phyloP scores from a whole-genome alignment of 1,139 yeast species.

The Blastobotrys capitulatus region DNA sequence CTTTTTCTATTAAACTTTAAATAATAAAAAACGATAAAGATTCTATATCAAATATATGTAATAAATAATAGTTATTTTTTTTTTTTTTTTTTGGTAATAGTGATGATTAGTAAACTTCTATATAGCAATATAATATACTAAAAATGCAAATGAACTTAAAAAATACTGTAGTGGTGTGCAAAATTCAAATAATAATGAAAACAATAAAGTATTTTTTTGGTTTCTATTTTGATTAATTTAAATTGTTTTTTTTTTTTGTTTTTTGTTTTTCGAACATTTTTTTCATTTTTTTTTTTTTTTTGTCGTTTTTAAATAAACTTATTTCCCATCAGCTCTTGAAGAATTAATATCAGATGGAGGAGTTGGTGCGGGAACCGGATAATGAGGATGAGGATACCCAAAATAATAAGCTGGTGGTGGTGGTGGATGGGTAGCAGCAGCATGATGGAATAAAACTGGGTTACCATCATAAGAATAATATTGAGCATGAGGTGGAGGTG shows the following conservation, averaged over 20 bases:
- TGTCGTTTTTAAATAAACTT: not conserved
- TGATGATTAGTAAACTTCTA: not conserved
- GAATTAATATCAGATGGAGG: not conserved
- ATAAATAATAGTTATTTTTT: too few species aligned
- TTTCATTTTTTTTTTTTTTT: not conserved
- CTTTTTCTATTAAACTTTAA: too few species aligned
- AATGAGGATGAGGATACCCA: slow-evolving; percentile 7
- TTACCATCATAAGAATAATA: slow-evolving; percentile 4
- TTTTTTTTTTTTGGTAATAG: too few species aligned
- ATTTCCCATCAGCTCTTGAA: not conserved
- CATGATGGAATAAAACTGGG: not conserved
- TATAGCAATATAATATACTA: not conserved
- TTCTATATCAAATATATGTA: too few species aligned
- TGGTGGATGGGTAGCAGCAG: slow-evolving; percentile 3
- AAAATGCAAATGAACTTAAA: not conserved
- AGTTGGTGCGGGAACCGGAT: slow-evolving; percentile 10
- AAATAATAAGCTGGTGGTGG: slow-evolving; percentile 6
- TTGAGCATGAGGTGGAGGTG: slow-evolving; percentile 2
- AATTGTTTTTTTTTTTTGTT: not conserved
- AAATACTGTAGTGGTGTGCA: too few species aligned
- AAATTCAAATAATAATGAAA: not conserved
- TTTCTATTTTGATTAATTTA: too few species aligned
- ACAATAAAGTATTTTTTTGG: not conserved
- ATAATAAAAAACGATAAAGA: too few species aligned
- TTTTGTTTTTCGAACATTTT: not conserved